Conservation (phyloP, 1,284 basidiomycete species). For the Papiliotrema fonsecae region DNA sequence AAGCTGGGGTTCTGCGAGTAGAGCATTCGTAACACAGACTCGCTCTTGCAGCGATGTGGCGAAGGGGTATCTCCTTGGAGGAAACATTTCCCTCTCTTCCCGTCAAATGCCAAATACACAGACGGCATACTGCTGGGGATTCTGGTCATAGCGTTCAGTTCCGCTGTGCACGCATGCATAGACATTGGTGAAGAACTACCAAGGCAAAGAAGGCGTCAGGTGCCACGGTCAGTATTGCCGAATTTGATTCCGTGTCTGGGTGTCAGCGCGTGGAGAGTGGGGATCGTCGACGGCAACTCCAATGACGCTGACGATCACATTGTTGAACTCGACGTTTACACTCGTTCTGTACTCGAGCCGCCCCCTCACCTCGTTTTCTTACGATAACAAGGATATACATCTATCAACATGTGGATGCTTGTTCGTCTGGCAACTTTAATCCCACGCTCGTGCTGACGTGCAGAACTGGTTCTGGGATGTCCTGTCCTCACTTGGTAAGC, state of each 20-base stretch:
- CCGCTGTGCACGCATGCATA: too few species aligned
- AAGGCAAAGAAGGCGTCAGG: background rate
- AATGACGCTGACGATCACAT: background rate
- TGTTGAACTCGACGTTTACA: background rate
- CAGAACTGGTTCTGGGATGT: slow-evolving; percentile 92
- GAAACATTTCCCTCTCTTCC: too few species aligned
- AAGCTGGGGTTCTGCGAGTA: too few species aligned
- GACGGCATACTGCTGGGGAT: too few species aligned
- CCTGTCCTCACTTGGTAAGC: slow-evolving; percentile 79
- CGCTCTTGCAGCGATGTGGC: too few species aligned
- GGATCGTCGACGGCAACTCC: background rate
- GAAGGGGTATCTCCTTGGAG: too few species aligned
- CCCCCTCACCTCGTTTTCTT: background rate
- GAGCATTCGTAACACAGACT: too few species aligned
- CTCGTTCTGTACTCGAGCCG: background rate
- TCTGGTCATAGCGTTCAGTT: too few species aligned
- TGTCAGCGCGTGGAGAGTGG: background rate
- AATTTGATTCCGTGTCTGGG: slow-evolving; percentile 1
- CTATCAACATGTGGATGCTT: slow-evolving; percentile 3
- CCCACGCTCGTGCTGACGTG: background rate
- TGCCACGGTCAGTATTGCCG: background rate
- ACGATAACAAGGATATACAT: background rate
- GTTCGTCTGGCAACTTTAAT: background rate
- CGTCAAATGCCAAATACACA: too few species aligned
- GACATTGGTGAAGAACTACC: too few species aligned